Evolutionary conservation across 2,329 filamentous ascomycete genomes (phyloP).

Genomic region (Pleurostoma richardsiae): DNA sequence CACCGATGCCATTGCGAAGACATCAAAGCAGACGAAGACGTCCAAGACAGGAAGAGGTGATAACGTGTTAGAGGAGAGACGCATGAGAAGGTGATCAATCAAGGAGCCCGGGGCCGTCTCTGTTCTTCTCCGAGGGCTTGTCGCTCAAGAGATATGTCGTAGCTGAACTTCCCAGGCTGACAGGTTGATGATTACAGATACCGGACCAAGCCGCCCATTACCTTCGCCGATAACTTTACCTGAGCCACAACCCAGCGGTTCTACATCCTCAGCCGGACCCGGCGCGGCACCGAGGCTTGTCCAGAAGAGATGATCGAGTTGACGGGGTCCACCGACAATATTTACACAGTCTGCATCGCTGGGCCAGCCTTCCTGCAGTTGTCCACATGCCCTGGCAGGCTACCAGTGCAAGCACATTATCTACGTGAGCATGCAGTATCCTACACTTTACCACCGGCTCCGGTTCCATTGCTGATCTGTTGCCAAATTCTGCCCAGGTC

Average conservation of each 20-base stretch:
- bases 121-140: too few relatives aligned
- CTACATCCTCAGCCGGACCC: slow-evolving; percentile 37
- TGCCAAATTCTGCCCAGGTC: too few relatives aligned
- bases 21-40: too few relatives aligned
- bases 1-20: too few relatives aligned
- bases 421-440: slow-evolving; percentile 35
- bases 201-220: slow-evolving; percentile 23
- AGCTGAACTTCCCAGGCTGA: too few relatives aligned
- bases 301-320: slow-evolving; percentile 51
- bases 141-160: too few relatives aligned
- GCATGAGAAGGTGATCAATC: too few relatives aligned
- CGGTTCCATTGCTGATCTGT: slow-evolving; percentile 19
- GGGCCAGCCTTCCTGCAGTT: slow-evolving; percentile 48
- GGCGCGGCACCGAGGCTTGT: slow-evolving; percentile 25
- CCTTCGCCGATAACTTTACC: slow-evolving; percentile 28
- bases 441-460: background rate
- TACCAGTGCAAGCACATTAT: slow-evolving; percentile 63
- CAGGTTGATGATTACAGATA: slow-evolving; percentile 11
- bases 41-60: too few relatives aligned
- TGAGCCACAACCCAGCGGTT: slow-evolving; percentile 36
- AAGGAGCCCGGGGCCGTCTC: too few relatives aligned
- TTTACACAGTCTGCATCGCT: slow-evolving; percentile 54
- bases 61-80: too few relatives aligned
- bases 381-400: slow-evolving; percentile 46
- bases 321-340: slow-evolving; percentile 60